Evolutionary conservation across 164 flowering plant species (phyloP), one percentile per base, ranked within the genome.

Genomic region (Warburgia ugandensis): DNA sequence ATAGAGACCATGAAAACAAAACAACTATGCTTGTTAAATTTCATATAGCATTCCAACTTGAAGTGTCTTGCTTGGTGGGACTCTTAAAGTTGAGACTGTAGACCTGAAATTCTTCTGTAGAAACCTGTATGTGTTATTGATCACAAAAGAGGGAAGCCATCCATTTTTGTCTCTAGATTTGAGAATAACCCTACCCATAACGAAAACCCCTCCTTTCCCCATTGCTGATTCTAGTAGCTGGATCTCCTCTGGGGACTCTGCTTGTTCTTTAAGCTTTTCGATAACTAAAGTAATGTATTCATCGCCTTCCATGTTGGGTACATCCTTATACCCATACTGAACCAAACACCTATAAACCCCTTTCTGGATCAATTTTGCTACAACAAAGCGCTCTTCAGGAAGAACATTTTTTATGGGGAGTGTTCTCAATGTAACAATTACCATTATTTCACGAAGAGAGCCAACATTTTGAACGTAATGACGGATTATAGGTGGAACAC

Each of bases 11-110:
- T n/a, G n/a, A n/a, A n/a, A n/a, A n/a, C n/a, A n/a, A n/a, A n/a
- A n/a, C n/a, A n/a, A n/a, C n/a, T n/a, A n/a, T n/a, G n/a, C n/a
- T n/a, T n/a, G n/a, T n/a, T 41, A 63, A 16, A 63, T 47, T 30
- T 68, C 65, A 45, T 68, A 68, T 5, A 55, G 45, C 62, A 63
- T 63, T 14, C 72, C 72, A 28, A 59, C 59, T 40, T 63, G 68
- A 41, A 68, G 32, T 5, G 61, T 41, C 48, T 56, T 51, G 21
- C 20, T 36, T 21, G 62, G 56, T 5, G 68, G 68, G 13, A 56
- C 28, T 25, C 31, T 47, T 38, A 59, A 41, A n/a, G 59, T 33
- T 17, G 65, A 63, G 50, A 63, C 51, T n/a, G 68, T 36, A 3
- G 65, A 29, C 39, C 59, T 59, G 43, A 49, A 58, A 19, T 68